Conservation (phyloP, 2,329 filamentous ascomycete genomes). For the Hypomyces rosellus region DNA sequence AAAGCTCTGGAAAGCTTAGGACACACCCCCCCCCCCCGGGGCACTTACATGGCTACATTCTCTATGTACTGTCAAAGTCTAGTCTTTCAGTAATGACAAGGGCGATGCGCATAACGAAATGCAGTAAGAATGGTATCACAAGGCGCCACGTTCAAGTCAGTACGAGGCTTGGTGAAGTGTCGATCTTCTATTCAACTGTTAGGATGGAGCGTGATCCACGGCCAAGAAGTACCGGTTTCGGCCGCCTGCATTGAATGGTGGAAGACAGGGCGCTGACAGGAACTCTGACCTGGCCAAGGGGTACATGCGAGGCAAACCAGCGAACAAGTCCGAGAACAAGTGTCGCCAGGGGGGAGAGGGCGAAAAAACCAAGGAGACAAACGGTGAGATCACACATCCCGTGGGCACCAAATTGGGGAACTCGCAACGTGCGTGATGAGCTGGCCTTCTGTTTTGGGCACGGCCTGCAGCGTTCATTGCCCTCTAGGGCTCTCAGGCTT, state of each 20-base stretch:
- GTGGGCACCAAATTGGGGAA: conserved; percentile 8
- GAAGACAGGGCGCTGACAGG: conserved; percentile 1
- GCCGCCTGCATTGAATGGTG: conserved; percentile 3
- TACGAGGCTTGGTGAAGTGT: neutral
- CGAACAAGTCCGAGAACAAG: neutral
- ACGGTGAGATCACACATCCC: conserved; percentile 6
- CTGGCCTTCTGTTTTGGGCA: conserved; percentile 28
- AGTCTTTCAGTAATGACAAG: neutral
- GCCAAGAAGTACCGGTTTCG: conserved; percentile 3
- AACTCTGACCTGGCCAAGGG: conserved; percentile 2
- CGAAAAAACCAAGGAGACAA: conserved; percentile 2
- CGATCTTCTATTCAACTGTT: conserved; percentile 8
- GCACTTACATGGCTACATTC: no score
- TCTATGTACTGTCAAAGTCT: neutral
- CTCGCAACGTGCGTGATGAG: conserved; percentile 17
- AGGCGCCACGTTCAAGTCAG: neutral
- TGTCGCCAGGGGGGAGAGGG: neutral
- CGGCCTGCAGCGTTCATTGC: conserved; percentile 20
- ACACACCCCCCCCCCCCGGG: no score
- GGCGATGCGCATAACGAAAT: neutral
- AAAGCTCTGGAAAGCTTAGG: no score
- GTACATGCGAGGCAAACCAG: neutral
- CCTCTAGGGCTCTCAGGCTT: neutral
- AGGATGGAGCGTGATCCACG: conserved; percentile 1
- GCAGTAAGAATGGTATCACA: neutral